Conservation (phyloP, 495 filamentous ascomycete species). For the Haplographium delicatum region DNA sequence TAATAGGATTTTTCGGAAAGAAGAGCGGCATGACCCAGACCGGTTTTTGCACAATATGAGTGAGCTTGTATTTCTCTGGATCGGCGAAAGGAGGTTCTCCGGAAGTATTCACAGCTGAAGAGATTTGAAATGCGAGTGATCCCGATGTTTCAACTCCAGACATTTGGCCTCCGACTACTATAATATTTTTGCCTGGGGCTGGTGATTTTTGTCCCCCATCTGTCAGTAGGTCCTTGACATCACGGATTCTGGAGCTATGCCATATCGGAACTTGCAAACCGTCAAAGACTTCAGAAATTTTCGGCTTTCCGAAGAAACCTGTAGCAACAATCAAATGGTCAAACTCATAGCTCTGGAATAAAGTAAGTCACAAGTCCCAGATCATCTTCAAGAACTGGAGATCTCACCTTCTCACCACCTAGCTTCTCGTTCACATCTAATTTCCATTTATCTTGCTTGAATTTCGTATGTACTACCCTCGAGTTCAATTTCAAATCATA, state of each 20-base stretch:
- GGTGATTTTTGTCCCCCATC: slow-evolving; percentile 9
- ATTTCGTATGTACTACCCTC: slow-evolving; percentile 13
- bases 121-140: slow-evolving; percentile 63
- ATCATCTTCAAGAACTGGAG: slow-evolving; percentile 12
- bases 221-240: slow-evolving; percentile 31
- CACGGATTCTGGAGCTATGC: slow-evolving; percentile 56
- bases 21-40: slow-evolving; percentile 70
- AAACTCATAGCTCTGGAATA: slow-evolving; percentile 36
- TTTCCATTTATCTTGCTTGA: slow-evolving; percentile 41
- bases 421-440: slow-evolving; percentile 36
- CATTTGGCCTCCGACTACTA: slow-evolving; percentile 80
- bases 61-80: slow-evolving; percentile 27
- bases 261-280: slow-evolving; percentile 30
- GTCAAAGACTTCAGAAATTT: slow-evolving; percentile 41
- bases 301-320: slow-evolving; percentile 67
- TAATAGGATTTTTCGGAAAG: slow-evolving; percentile 38
- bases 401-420: background rate
- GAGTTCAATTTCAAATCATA: slow-evolving; percentile 5
- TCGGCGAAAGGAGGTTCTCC: slow-evolving; percentile 16
- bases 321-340: slow-evolving; percentile 71
- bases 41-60: slow-evolving; percentile 62
- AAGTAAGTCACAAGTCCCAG: background rate
- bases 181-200: slow-evolving; percentile 47
- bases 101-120: slow-evolving; percentile 47
- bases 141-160: slow-evolving; percentile 75